These are phyloP conservation scores for Microbotryum silenes-acaulis DNA, from an alignment of 1,284 basidiomycete species.

Conservation along the genomic window DNA sequence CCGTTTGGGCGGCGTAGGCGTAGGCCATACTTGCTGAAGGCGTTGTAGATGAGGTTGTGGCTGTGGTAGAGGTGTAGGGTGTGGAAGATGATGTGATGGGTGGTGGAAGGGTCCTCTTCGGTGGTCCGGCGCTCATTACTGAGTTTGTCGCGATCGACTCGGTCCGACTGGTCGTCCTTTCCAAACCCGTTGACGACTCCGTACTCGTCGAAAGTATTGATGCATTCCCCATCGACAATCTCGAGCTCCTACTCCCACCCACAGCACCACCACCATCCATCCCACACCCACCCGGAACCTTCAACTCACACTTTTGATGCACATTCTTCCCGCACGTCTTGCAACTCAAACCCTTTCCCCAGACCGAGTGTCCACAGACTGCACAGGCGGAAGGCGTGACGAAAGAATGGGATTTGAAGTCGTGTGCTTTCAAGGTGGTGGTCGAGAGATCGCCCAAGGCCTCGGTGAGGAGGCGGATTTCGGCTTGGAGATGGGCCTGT, in stretches of 20 bases:
- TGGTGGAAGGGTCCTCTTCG: conserved; percentile 9
- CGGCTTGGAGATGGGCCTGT: conserved; percentile 51
- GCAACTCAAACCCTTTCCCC: conserved; percentile 79
- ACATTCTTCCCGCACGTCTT: conserved; percentile 68
- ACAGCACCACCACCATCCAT: conserved; percentile 24
- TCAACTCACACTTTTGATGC: conserved; percentile 72
- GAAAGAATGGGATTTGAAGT: conserved; percentile 72
- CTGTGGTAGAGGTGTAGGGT: background rate
- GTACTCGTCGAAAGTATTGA: background rate
- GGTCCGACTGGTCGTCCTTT: background rate
- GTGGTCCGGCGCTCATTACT: background rate
- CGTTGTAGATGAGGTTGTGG: background rate
- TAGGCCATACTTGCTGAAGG: conserved; percentile 56
- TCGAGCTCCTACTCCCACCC: conserved; percentile 5
- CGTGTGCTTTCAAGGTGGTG: conserved; percentile 48
- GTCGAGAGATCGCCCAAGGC: conserved; percentile 58
- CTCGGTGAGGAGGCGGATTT: conserved; percentile 54
- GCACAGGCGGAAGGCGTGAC: conserved; percentile 71
- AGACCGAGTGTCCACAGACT: conserved; percentile 72
- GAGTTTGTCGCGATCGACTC: background rate
- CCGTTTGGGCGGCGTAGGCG: conserved; percentile 60
- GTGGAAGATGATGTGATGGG: background rate
- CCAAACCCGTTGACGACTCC: background rate
- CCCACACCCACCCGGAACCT: conserved; percentile 69
- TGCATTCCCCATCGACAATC: background rate